These are phyloP conservation scores for Neurospora sp. DNA, from an alignment of 495 filamentous ascomycete genomes.

Conservation along the genomic window DNA sequence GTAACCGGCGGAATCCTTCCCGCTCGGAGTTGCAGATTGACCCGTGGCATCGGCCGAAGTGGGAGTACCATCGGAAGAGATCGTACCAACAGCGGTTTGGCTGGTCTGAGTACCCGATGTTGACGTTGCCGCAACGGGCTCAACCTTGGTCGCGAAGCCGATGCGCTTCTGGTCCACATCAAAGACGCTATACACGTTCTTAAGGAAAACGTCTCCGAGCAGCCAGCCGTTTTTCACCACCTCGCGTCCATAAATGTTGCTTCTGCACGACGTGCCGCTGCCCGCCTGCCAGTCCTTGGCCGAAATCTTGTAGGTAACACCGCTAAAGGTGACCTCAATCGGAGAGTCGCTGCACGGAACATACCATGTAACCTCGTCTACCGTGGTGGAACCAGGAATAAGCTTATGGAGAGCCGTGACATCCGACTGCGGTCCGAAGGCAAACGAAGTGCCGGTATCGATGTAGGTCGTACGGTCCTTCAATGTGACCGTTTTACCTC, in stretches of 20 bases:
- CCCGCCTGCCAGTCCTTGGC: conserved; percentile 59
- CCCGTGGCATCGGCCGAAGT: conserved; percentile 2
- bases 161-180: conserved; percentile 53
- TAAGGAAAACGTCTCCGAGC: conserved; percentile 73
- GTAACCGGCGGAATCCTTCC: conserved; percentile 7
- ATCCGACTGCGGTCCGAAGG: conserved; percentile 56
- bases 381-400: conserved; percentile 45
- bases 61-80: conserved; percentile 5
- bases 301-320: conserved; percentile 50
- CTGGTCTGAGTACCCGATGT: not conserved
- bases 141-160: conserved; percentile 34
- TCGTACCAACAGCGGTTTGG: not conserved
- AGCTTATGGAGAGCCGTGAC: conserved; percentile 53
- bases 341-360: conserved; percentile 59
- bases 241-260: conserved; percentile 51
- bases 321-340: conserved; percentile 31
- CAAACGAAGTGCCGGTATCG: conserved; percentile 73
- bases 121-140: conserved; percentile 6
- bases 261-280: conserved; percentile 43
- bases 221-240: conserved; percentile 50
- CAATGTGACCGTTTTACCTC: conserved; percentile 43
- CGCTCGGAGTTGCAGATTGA: conserved; percentile 1
- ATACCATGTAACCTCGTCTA: conserved; percentile 45
- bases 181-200: conserved; percentile 85
- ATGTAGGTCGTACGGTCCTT: conserved; percentile 51